phyloP scores from a whole-genome alignment of 2,329 filamentous ascomycete species.

The Stagonosporopsis cucurbitacearum region DNA sequence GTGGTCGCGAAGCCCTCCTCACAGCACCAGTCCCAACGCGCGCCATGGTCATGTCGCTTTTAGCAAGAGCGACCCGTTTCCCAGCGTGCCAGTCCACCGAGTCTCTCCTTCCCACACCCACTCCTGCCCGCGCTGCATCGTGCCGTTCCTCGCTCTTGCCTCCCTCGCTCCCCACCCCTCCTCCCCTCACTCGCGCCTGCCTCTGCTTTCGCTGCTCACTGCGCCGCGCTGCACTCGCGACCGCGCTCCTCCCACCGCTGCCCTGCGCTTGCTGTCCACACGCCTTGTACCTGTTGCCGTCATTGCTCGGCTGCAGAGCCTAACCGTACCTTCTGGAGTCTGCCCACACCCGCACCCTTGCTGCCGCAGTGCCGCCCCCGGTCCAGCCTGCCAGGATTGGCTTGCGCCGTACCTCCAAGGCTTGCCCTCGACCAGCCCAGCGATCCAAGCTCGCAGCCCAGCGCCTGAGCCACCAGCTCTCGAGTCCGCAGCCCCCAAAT shows the following conservation, averaged over 20 bases:
- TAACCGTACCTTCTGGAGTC: too few relatives aligned
- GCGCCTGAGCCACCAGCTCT: slow-evolving; percentile 21
- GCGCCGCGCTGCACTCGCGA: slow-evolving; percentile 4
- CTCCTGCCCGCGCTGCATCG: slow-evolving; percentile 14
- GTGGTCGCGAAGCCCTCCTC: slow-evolving; percentile 9
- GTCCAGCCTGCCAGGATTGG: slow-evolving; percentile 25
- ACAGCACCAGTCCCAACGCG: slow-evolving; percentile 23
- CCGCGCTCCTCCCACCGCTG: slow-evolving; percentile 2
- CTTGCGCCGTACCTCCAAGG: slow-evolving; percentile 18
- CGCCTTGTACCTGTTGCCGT: too few relatives aligned
- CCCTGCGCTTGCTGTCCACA: too few relatives aligned
- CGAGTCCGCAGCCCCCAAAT: slow-evolving; percentile 36
- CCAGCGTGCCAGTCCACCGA: slow-evolving; percentile 22
- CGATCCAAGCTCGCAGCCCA: slow-evolving; percentile 29
- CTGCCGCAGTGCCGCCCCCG: slow-evolving; percentile 11
- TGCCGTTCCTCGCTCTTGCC: slow-evolving; percentile 20
- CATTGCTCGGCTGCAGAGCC: too few relatives aligned
- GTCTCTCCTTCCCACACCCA: slow-evolving; percentile 18
- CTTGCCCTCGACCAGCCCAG: slow-evolving; percentile 24
- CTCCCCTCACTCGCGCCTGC: slow-evolving; percentile 12
- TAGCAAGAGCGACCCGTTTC: slow-evolving; percentile 22
- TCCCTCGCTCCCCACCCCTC: too few relatives aligned
- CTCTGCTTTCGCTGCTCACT: slow-evolving; percentile 4
- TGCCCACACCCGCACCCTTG: slow-evolving; percentile 15
- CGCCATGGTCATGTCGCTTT: slow-evolving; percentile 17